Evolutionary conservation across 2,329 filamentous ascomycete genomes (phyloP).

Genomic region (Cercospora citrullina): DNA sequence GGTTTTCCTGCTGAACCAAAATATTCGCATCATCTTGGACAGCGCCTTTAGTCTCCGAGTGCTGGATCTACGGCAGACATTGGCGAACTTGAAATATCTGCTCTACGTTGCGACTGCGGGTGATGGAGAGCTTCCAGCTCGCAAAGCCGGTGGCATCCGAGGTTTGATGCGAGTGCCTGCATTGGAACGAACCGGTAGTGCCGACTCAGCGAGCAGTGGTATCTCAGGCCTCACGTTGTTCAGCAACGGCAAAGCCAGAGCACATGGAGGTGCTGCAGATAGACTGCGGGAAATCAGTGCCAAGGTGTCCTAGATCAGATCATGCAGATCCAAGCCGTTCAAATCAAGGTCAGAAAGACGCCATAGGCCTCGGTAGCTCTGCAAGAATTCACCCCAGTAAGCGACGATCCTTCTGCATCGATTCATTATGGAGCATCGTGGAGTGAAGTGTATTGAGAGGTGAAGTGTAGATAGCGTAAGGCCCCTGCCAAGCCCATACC

Average conservation of each 20-base stretch:
- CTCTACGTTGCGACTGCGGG: conserved; percentile 87
- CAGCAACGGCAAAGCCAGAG: conserved; percentile 24
- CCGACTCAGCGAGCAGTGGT: conserved; percentile 30
- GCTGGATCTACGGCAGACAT: conserved; percentile 84
- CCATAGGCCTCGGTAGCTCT: neutral
- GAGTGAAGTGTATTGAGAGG: neutral
- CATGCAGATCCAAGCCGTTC: neutral
- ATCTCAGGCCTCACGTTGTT: conserved; percentile 29
- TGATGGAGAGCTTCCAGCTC: conserved; percentile 59
- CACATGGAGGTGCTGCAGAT: conserved; percentile 30
- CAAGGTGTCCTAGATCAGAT: conserved; percentile 4
- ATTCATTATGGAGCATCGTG: neutral
- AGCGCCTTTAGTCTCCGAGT: conserved; percentile 70
- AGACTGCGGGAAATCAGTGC: conserved; percentile 31
- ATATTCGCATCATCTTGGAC: conserved; percentile 72
- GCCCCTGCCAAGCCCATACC: no score
- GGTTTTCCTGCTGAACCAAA: conserved; percentile 94
- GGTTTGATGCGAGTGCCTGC: conserved; percentile 42
- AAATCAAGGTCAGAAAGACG: neutral
- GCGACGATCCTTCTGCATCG: neutral
- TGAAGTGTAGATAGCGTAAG: no score
- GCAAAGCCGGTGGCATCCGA: conserved; percentile 56
- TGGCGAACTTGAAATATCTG: conserved; percentile 91
- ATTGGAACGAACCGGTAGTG: conserved; percentile 27
- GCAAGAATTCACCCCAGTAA: neutral